phyloP scores from a whole-genome alignment of 73 alveolate genomes.

The Uronychia binucleata region DNA sequence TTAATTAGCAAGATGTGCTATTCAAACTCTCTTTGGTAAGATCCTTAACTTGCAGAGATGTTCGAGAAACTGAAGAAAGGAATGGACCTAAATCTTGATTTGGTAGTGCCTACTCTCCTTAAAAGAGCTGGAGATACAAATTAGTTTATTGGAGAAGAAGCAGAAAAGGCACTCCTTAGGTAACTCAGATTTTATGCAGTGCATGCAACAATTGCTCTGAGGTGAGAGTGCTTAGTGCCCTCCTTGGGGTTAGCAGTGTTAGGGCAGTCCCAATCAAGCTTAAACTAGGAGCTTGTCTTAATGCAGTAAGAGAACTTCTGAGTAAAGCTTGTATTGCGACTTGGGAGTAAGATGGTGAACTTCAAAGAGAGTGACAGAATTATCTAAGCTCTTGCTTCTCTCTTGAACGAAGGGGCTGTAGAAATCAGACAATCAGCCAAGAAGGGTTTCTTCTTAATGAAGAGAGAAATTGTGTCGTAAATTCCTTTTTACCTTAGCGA shows the following conservation, averaged over 20 bases:
- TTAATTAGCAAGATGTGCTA: not conserved
- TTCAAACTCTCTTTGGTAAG: not conserved
- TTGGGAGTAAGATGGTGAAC: conserved; percentile 36
- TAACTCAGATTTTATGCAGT: not conserved
- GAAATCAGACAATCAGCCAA: conserved; percentile 45
- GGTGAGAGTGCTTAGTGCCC: not conserved
- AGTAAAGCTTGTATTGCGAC: not conserved
- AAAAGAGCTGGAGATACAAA: conserved; percentile 8
- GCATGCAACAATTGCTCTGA: not conserved
- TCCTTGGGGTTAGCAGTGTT: not conserved
- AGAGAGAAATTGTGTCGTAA: conserved; percentile 3
- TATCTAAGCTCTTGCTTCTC: conserved; percentile 7
- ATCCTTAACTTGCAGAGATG: not conserved
- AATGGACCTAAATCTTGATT: conserved; percentile 8
- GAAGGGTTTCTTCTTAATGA: conserved; percentile 17
- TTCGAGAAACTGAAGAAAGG: not conserved
- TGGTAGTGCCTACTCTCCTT: not conserved
- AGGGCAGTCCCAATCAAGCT: not conserved
- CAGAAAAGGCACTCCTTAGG: conserved; percentile 1
- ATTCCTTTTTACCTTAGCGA: not conserved
- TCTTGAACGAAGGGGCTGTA: conserved; percentile 28
- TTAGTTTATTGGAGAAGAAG: conserved; percentile 2
- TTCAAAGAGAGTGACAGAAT: conserved; percentile 44
- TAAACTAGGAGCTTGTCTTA: not conserved
- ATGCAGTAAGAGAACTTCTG: not conserved